Conservation (phyloP, 805 yeast species). For the Wickerhamomyces strasburgensis region DNA sequence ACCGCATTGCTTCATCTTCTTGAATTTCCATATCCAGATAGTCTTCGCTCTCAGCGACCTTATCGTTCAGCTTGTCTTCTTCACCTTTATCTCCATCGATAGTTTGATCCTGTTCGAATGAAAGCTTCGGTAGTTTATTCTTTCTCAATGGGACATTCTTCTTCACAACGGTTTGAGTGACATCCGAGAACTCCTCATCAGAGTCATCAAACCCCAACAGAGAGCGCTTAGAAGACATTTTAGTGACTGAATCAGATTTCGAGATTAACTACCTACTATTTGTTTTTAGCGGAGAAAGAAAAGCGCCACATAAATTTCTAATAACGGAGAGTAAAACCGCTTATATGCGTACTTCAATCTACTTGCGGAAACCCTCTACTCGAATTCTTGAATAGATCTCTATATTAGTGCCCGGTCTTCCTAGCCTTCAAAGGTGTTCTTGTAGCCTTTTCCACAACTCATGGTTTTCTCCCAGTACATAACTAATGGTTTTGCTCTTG, state of each 20-base stretch:
- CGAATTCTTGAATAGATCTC: no score
- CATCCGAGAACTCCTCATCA: no score
- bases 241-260: background rate
- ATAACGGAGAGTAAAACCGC: no score
- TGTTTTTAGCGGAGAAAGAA: no score
- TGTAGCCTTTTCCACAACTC: conserved; percentile 50
- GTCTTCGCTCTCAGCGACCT: conserved; percentile 15
- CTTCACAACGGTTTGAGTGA: conserved; percentile 1
- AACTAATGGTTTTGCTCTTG: conserved; percentile 51
- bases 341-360: no score
- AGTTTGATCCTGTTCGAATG: conserved; percentile 2
- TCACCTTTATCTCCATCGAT: conserved; percentile 8
- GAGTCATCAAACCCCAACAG: conserved; percentile 20
- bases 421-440: conserved; percentile 11
- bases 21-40: conserved; percentile 25
- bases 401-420: no score
- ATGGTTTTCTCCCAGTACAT: conserved; percentile 71
- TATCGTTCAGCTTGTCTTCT: background rate
- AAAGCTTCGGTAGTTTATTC: conserved; percentile 12
- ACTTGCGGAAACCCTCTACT: no score
- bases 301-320: no score
- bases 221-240: conserved; percentile 12
- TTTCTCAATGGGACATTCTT: background rate
- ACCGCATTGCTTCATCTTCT: conserved; percentile 10
- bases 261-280: no score